These are phyloP conservation scores for Tylopilus cervinicoccineus DNA, from an alignment of 768 basidiomycete genomes.

Conservation along the genomic window DNA sequence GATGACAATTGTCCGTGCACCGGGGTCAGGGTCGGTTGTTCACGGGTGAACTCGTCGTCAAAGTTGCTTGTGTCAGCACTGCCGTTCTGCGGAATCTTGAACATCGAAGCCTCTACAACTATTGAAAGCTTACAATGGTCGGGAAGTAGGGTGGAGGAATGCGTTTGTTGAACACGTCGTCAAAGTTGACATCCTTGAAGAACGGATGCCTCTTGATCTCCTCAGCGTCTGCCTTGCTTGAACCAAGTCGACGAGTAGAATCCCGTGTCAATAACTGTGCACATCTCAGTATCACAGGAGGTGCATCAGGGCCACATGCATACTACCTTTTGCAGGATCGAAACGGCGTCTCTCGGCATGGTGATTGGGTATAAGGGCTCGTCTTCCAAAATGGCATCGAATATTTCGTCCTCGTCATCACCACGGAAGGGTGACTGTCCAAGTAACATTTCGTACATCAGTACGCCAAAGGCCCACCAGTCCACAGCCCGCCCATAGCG, in stretches of 20 bases:
- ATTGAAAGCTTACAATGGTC: slow-evolving; percentile 66
- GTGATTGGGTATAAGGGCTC: slow-evolving; percentile 98
- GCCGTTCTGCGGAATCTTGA: slow-evolving; percentile 51
- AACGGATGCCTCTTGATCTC: slow-evolving; percentile 97
- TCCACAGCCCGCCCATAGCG: slow-evolving; percentile 98
- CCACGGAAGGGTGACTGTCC: slow-evolving; percentile 99
- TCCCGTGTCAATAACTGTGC: slow-evolving; percentile 86
- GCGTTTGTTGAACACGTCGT: slow-evolving; percentile 95
- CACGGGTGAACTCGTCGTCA: slow-evolving; percentile 94
- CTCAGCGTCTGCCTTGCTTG: slow-evolving; percentile 88
- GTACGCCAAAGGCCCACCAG: slow-evolving; percentile 99
- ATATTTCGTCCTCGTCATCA: slow-evolving; percentile 99
- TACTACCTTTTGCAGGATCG: slow-evolving; percentile 85
- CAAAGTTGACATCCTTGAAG: slow-evolving; percentile 97
- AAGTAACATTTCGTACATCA: slow-evolving; percentile 98
- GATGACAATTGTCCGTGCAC: slow-evolving; percentile 91
- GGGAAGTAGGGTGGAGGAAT: slow-evolving; percentile 98
- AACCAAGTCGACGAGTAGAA: slow-evolving; percentile 85
- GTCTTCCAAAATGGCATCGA: slow-evolving; percentile 97
- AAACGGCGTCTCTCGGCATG: slow-evolving; percentile 97
- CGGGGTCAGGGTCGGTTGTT: slow-evolving; percentile 95
- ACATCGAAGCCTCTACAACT: slow-evolving; percentile 1
- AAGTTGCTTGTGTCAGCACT: slow-evolving; percentile 90
- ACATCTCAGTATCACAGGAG: slow-evolving; percentile 2
- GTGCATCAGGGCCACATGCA: slow-evolving; percentile 1